Percentiles rank a stretch among this genome's conserved stretches.
phyloP scores from a whole-genome alignment of 1,284 basidiomycete species.

The Moesziomyces antarcticus region DNA sequence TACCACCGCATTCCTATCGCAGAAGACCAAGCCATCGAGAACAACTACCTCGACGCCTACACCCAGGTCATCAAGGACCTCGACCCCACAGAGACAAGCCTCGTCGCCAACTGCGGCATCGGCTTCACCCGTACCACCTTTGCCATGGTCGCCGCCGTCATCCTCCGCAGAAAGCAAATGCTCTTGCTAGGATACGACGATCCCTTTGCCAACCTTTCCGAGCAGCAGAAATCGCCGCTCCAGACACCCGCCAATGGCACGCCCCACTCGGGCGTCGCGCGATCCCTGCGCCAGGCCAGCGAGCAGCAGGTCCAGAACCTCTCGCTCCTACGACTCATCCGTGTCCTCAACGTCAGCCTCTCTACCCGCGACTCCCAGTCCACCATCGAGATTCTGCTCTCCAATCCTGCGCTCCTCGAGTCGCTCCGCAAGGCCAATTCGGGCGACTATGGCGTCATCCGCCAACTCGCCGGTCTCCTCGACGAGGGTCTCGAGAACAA shows the following conservation, averaged over 20 bases:
- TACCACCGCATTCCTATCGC: conserved; percentile 86
- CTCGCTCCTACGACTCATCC: conserved; percentile 83
- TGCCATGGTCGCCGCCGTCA: conserved; percentile 92
- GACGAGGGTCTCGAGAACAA: conserved; percentile 65
- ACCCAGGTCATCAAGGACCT: conserved; percentile 82
- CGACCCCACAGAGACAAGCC: conserved; percentile 81
- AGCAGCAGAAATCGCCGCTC: conserved; percentile 32
- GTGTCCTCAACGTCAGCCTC: conserved; percentile 82
- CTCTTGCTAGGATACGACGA: conserved; percentile 81
- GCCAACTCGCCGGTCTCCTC: conserved; percentile 61
- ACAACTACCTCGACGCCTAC: conserved; percentile 82
- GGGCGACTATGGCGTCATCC: conserved; percentile 64
- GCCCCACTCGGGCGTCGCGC: conserved; percentile 44
- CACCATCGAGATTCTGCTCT: conserved; percentile 59
- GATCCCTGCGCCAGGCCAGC: conserved; percentile 46
- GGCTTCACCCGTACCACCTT: conserved; percentile 96
- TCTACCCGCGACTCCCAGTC: conserved; percentile 53
- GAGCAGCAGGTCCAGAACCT: conserved; percentile 85
- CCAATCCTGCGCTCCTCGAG: conserved; percentile 59
- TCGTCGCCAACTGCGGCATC: conserved; percentile 97
- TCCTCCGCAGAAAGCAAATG: conserved; percentile 87
- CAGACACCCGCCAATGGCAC: conserved; percentile 30
- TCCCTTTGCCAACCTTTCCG: conserved; percentile 72
- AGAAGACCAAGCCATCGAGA: conserved; percentile 64
- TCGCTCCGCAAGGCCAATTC: conserved; percentile 60